These are phyloP conservation scores for Claviceps pazoutovae DNA, from an alignment of 2,329 filamentous ascomycete species.

Conservation along the genomic window DNA sequence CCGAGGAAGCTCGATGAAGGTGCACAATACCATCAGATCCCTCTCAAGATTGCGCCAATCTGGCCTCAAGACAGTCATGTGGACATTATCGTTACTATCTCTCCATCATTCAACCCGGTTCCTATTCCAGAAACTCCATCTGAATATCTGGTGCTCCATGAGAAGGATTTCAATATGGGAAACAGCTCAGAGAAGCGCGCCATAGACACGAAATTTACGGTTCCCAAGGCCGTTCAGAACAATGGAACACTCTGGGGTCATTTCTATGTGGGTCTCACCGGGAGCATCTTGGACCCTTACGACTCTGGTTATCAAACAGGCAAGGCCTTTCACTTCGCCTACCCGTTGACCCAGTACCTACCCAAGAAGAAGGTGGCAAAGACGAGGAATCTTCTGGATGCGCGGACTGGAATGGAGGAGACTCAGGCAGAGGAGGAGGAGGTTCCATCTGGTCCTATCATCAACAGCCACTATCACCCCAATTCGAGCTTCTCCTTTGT, in stretches of 20 bases:
- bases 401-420: conserved; percentile 28
- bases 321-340: conserved; percentile 70
- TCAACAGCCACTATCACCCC: conserved; percentile 84
- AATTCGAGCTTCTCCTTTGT: conserved; percentile 86
- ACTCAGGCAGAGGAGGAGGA: conserved; percentile 36
- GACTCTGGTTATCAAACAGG: conserved; percentile 56
- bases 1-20: conserved; percentile 46
- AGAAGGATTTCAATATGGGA: conserved; percentile 66
- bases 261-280: conserved; percentile 72
- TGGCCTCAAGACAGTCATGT: conserved; percentile 69
- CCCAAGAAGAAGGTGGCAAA: conserved; percentile 83
- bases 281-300: conserved; percentile 62
- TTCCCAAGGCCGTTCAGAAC: conserved; percentile 69
- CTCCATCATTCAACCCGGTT: conserved; percentile 55
- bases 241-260: conserved; percentile 94
- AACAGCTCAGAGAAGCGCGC: conserved; percentile 68
- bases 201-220: conserved; percentile 60
- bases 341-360: conserved; percentile 78
- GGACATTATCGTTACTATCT: conserved; percentile 77
- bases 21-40: conserved; percentile 49
- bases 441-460: conserved; percentile 48
- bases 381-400: conserved; percentile 71
- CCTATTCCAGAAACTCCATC: conserved; percentile 50
- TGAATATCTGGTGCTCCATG: conserved; percentile 61
- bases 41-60: conserved; percentile 66